Evolutionary conservation across 306 rosid genomes (phyloP), one percentile per base, ranked within the genome.

Genomic region (Delonix regia): DNA sequence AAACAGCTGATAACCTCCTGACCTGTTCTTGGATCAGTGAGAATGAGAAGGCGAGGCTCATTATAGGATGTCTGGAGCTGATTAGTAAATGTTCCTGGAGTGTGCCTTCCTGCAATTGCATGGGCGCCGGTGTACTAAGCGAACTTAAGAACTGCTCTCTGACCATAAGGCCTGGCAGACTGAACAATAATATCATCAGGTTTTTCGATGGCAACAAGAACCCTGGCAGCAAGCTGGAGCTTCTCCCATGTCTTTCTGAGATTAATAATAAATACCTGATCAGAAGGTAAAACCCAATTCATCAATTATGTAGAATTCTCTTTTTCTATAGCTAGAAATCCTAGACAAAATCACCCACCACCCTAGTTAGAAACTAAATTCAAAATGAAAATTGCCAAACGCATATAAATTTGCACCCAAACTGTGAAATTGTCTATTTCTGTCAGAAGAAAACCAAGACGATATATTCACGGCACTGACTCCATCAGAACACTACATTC

Each of bases 181-280:
- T 85, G 90, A 22, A 89, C 86, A 52, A 83, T 80, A 24, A 81
- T 85, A 66, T 89, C 91, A 76, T 87, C 84, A 1, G 91, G 91
- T 52, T 87, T 89, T 71, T 87, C 91, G 28, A 89, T 85, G 0
- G 80, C 88, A 39, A 87, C 93, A 42, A 89, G 87, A n/a, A 85
- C 91, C 81, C 93, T 80, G n/a, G 93, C 93, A 5, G 93, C 93
- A 49, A 87, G 71, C 64, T 85, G 91, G 14, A 89, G 90, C 69
- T 83, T 87, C 45, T 87, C 90, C 90, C 90, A 81, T 11, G 93
- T 85, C 51, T 83, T 87, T 0, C 93, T 38, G 34, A 57, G 64
- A 57, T 60, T 60, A 60, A 60, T 60, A 25, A 60, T 28, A 60
- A 28, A 60, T 27, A 60, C 66, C 66, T 60, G 39, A 60, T 60